Conservation (phyloP, 306 rosid species). For the Sicyos edulis region DNA sequence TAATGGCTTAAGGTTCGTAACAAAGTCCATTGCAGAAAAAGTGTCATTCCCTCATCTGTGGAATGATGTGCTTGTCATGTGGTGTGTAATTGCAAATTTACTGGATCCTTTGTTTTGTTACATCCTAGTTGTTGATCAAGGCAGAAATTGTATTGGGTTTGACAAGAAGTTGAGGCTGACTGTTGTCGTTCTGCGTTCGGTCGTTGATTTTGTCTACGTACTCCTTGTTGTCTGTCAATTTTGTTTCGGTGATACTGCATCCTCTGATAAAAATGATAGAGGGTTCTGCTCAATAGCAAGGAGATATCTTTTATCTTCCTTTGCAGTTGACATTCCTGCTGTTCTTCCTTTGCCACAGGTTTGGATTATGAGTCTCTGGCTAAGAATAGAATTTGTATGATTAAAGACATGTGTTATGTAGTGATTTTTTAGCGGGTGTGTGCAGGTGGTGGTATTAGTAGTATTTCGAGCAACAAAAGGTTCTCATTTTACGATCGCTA, state of each 20-base stretch:
- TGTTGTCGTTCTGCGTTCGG: constrained; percentile 14
- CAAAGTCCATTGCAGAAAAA: constrained; percentile 1
- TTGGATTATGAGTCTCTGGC: not conserved
- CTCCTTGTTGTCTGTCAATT: constrained; percentile 13
- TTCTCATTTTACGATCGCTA: not conserved
- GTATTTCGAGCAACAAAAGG: not conserved
- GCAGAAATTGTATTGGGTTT: not conserved
- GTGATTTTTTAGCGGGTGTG: not conserved
- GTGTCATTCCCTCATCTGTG: not conserved
- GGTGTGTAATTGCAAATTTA: constrained; percentile 16
- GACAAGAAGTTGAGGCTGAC: constrained; percentile 2
- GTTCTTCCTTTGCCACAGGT: constrained; percentile 25
- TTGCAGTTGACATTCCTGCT: constrained; percentile 19
- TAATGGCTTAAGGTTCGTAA: constrained; percentile 7
- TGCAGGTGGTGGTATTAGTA: constrained; percentile 23
- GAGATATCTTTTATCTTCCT: constrained; percentile 16
- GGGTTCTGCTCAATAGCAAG: not conserved
- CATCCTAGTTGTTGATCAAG: not conserved
- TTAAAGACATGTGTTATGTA: not conserved
- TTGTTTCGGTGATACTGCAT: not conserved
- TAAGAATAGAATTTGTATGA: not conserved
- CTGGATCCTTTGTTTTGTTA: constrained; percentile 23
- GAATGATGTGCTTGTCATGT: not conserved
- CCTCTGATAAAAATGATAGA: not conserved
- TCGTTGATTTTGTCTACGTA: constrained; percentile 16